A percentile compares a stretch with the other conserved stretches of the same genome.
phyloP scores from a whole-genome alignment of 441 rosid genomes.

The Euphorbia schlechtendalii region DNA sequence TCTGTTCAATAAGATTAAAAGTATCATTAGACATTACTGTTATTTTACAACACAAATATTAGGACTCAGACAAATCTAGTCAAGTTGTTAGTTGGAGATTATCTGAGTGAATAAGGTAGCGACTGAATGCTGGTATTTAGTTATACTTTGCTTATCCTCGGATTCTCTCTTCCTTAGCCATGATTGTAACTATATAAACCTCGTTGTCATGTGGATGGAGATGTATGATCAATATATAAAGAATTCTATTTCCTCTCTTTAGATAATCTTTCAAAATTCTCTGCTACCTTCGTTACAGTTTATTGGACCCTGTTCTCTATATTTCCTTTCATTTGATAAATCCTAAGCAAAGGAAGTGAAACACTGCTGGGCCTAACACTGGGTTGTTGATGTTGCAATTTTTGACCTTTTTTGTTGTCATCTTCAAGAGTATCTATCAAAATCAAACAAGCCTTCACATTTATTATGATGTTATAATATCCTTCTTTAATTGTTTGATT shows the following conservation, averaged over 20 bases:
- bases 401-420: not conserved
- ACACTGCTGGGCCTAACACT: not conserved
- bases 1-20: not conserved
- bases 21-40: not conserved
- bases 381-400: conserved; percentile 5
- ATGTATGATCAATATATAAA: not conserved
- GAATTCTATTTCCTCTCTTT: not conserved
- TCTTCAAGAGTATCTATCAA: not conserved
- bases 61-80: not conserved
- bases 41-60: not conserved
- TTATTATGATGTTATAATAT: not conserved
- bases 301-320: not conserved
- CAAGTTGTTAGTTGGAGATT: not conserved
- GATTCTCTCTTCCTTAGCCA: not conserved
- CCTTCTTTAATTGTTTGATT: conserved; percentile 10
- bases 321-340: not conserved
- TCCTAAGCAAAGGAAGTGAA: not conserved
- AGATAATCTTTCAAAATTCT: not conserved
- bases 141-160: not conserved
- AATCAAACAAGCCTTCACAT: not conserved
- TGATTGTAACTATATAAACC: not conserved
- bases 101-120: not conserved
- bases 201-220: not conserved
- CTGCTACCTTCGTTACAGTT: not conserved
- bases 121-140: not conserved